Conservation (phyloP, 2,329 filamentous ascomycete species). For the Fonsecaea pugnacius region DNA sequence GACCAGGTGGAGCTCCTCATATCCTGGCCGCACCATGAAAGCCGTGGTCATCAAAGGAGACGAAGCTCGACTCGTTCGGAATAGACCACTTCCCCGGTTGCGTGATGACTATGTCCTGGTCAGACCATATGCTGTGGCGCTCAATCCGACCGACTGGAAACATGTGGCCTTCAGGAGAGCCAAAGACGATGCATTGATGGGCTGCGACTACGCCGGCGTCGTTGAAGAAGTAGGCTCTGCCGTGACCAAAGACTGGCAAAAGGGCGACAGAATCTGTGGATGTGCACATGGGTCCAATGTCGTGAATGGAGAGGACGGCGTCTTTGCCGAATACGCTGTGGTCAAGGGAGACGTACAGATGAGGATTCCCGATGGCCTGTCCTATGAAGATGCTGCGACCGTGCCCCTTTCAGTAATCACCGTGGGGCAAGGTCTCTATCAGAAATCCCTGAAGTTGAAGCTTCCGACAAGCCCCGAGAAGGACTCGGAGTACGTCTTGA, state of each 20-base stretch:
- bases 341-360: constrained; percentile 40
- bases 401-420: background rate
- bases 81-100: constrained; percentile 25
- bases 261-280: constrained; percentile 47
- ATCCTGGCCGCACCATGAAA: too few relatives aligned
- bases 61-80: too few relatives aligned
- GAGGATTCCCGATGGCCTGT: constrained; percentile 40
- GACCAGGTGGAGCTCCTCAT: too few relatives aligned
- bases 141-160: constrained; percentile 63
- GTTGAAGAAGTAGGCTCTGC: constrained; percentile 35
- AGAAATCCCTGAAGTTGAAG: background rate
- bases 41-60: too few relatives aligned
- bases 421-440: background rate
- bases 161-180: constrained; percentile 43
- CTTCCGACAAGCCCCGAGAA: background rate
- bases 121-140: constrained; percentile 12
- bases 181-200: constrained; percentile 42
- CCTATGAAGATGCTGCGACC: constrained; percentile 41
- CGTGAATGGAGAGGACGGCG: constrained; percentile 38
- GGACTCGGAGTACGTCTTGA: background rate
- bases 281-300: constrained; percentile 42
- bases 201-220: constrained; percentile 43
- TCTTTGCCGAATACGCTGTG: constrained; percentile 45
- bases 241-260: constrained; percentile 31
- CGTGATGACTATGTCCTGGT: constrained; percentile 16